Evolutionary conservation across 192 early-diverging fungal genomes (phyloP), one percentile per base, ranked within the genome.

Genomic region (Phycomyces nitens): DNA sequence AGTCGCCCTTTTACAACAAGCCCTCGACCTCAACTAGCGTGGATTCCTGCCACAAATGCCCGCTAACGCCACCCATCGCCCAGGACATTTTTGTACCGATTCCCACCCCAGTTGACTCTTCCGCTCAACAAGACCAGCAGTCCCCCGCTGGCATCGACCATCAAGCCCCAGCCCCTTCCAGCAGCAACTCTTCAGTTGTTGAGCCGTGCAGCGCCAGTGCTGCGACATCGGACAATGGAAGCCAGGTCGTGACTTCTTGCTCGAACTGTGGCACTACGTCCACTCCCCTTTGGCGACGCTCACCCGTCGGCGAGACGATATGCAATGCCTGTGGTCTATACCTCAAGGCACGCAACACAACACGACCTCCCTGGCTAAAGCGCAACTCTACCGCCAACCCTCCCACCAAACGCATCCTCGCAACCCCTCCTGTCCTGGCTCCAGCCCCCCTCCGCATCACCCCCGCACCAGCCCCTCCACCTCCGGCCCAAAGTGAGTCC

Each of bases 241-340:
- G 41, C 53, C 44, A 47, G 44, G 57, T 47, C 53, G 54, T 43
- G 40, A 52, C 47, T 34, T 62, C 65, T 41, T 87, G 89, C 68
- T 88, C 80, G 74, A 92, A 92, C 72, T 94, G 92, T 76, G 78
- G 80, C 21, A 84, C 76, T 51, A 82, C 80, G 16, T 60, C 70
- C n/a, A 86, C 92, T 4, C 90, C 91, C 14, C 77, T 91, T 2
- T 92, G 91, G 91, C 77, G 91, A 60, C 78, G 90, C 56, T 88
- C 88, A 71, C 68, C 72, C 20, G 68, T 75, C 14, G 89, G 88
- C 50, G 84, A 90, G 57, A 72, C 84, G 34, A 85, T 92, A 27
- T 95, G 94, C 79, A 95, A 95, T 71, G 93, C 93, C 21, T 96
- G 94, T 71, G 95, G 82, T 27, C 70, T 84, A 27, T 84, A 84